Conservation (phyloP, 352 stramenopile species). For the Pythium periplocum region DNA sequence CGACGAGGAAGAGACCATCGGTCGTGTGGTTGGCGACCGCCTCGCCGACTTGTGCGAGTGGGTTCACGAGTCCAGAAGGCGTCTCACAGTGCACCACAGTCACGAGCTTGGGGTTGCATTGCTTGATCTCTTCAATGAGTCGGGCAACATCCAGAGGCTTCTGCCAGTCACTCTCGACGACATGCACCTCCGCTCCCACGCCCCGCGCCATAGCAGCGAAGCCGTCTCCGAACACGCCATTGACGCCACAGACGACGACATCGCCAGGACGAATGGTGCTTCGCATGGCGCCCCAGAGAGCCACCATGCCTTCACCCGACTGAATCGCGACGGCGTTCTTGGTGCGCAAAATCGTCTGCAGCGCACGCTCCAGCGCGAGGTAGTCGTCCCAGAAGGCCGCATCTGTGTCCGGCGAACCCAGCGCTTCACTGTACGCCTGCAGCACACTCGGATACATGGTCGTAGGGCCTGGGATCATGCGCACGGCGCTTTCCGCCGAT, state of each 20-base stretch:
- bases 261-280: constrained; percentile 34
- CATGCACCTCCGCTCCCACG: constrained; percentile 31
- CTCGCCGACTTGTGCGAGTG: constrained; percentile 33
- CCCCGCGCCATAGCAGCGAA: constrained; percentile 43
- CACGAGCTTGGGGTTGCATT: constrained; percentile 38
- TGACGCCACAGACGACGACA: constrained; percentile 37
- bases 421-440: constrained; percentile 20
- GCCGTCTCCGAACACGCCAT: constrained; percentile 42
- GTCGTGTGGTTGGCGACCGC: constrained; percentile 33
- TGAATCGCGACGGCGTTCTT: constrained; percentile 35
- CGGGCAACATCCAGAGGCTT: constrained; percentile 29
- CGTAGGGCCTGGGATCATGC: constrained; percentile 32
- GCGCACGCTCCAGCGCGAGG: constrained; percentile 24
- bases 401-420: constrained; percentile 45
- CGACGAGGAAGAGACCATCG: constrained; percentile 46
- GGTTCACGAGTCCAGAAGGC: constrained; percentile 39
- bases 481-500: too few relatives aligned
- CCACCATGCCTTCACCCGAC: constrained; percentile 54
- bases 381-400: constrained; percentile 52
- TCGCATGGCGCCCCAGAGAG: constrained; percentile 48
- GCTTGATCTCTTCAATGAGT: constrained; percentile 31
- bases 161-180: constrained; percentile 35
- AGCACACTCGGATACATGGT: constrained; percentile 37
- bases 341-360: constrained; percentile 34
- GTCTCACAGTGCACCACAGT: constrained; percentile 55